Percentiles rank a stretch among this genome's conserved stretches.
Conservation (phyloP, 2,329 filamentous ascomycete species). For the Gaeumannomyces tritici region DNA sequence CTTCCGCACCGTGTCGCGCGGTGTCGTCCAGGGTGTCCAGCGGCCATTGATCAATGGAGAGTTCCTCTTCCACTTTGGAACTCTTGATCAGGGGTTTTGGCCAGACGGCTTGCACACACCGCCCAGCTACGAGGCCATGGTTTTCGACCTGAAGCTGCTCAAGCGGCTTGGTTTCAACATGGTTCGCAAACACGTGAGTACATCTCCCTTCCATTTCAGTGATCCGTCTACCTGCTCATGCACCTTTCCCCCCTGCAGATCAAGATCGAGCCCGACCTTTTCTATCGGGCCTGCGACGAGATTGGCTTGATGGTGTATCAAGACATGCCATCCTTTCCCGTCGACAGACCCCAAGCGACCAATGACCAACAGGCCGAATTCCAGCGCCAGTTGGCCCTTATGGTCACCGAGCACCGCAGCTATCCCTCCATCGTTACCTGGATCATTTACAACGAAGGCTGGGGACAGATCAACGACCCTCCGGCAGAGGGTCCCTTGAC, state of each 20-base stretch:
- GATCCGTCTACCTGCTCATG: neutral
- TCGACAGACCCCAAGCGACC: constrained; percentile 23
- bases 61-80: constrained; percentile 58
- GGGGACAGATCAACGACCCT: constrained; percentile 45
- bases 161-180: constrained; percentile 62
- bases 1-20: constrained; percentile 53
- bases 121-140: constrained; percentile 58
- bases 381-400: constrained; percentile 48
- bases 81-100: constrained; percentile 64
- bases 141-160: constrained; percentile 52
- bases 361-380: constrained; percentile 53
- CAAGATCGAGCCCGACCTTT: constrained; percentile 58
- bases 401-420: constrained; percentile 53
- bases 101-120: constrained; percentile 59
- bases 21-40: constrained; percentile 44
- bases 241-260: constrained; percentile 30
- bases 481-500: constrained; percentile 49
- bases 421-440: constrained; percentile 58
- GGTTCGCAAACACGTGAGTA: constrained; percentile 57
- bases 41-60: constrained; percentile 60
- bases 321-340: constrained; percentile 57
- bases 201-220: neutral
- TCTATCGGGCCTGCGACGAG: constrained; percentile 58
- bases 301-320: constrained; percentile 59
- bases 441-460: constrained; percentile 65